A percentile compares a stretch with the other conserved stretches of the same genome.
Conservation (phyloP, 2,329 filamentous ascomycete genomes). For the Penicillium polonicum region DNA sequence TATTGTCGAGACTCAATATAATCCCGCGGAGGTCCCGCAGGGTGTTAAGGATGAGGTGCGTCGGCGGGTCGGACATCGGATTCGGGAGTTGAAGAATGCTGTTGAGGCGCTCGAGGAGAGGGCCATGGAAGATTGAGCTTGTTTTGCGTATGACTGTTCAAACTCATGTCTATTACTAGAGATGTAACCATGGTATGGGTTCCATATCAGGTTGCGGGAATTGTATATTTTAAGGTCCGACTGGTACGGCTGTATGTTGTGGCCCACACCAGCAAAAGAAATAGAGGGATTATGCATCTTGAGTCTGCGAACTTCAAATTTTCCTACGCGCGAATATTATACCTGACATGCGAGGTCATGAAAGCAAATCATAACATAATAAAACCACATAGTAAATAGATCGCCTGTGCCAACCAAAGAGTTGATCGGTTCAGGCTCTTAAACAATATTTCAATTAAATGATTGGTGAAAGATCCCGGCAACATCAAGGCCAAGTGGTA, state of each 20-base stretch:
- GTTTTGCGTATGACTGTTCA: background rate
- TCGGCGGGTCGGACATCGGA: slow-evolving; percentile 44
- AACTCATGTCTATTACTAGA: background rate
- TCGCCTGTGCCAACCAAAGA: background rate
- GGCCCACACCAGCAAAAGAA: background rate
- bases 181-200: background rate
- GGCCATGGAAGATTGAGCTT: slow-evolving; percentile 35
- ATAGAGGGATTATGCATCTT: background rate
- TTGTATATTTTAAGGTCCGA: background rate
- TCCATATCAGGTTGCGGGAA: background rate
- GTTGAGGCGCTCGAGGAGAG: slow-evolving; percentile 45
- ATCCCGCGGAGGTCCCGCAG: slow-evolving; percentile 30
- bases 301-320: background rate
- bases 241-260: background rate
- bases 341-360: background rate
- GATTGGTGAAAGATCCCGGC: background rate
- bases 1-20: slow-evolving; percentile 33
- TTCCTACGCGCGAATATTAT: background rate
- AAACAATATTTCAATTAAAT: background rate
- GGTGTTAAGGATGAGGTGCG: slow-evolving; percentile 44
- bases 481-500: slow-evolving; percentile 1
- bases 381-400: background rate
- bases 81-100: slow-evolving; percentile 49
- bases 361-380: background rate
- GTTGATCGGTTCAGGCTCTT: background rate